These are phyloP conservation scores for Sextonia rubra DNA, from an alignment of 164 flowering plant species.

Conservation along the genomic window DNA sequence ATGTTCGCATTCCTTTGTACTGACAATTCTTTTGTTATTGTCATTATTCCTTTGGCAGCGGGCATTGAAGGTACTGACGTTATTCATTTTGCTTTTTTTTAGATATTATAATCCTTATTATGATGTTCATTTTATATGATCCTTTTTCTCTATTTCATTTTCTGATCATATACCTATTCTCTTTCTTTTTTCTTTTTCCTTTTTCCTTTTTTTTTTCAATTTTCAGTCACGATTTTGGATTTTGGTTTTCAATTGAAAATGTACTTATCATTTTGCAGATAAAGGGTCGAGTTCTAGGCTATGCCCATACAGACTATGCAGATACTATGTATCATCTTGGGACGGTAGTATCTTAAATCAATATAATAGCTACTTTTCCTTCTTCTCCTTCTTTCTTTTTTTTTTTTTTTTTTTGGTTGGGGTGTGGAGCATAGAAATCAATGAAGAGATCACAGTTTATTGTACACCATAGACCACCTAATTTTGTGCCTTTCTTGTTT, in stretches of 20 bases:
- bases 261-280: constrained; percentile 41
- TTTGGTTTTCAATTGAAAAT: constrained; percentile 1
- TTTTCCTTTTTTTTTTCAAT: not conserved
- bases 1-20: constrained; percentile 1
- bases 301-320: constrained; percentile 66
- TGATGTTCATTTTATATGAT: not conserved
- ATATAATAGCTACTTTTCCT: not conserved
- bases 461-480: too few relatives aligned
- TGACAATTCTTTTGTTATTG: constrained; percentile 14
- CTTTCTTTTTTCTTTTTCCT: not conserved
- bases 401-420: too few relatives aligned
- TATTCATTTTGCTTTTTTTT: not conserved
- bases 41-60: constrained; percentile 43
- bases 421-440: too few relatives aligned
- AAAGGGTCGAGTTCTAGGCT: constrained; percentile 79
- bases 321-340: constrained; percentile 96
- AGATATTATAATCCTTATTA: not conserved
- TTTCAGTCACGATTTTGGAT: not conserved
- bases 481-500: too few relatives aligned
- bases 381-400: too few relatives aligned
- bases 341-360: constrained; percentile 23
- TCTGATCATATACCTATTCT: not conserved
- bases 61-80: constrained; percentile 64
- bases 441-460: too few relatives aligned
- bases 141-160: not conserved